Conservation (phyloP, 106 monocot genomes). For the Allium fistulosum region DNA sequence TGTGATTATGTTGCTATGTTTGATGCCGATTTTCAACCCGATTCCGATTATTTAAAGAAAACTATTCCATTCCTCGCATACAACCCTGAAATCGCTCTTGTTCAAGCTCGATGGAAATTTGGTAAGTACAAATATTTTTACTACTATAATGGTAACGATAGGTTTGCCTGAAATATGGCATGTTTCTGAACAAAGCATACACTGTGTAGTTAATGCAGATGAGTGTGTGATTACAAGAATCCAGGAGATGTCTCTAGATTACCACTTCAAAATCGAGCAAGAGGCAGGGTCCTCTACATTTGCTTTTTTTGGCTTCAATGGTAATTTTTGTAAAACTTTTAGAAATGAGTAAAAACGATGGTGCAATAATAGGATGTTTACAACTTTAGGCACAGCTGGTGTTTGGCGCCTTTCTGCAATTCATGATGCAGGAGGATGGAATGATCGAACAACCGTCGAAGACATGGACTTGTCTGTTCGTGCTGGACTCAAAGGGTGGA, state of each 20-base stretch:
- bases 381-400: conserved; percentile 18
- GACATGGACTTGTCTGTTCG: conserved; percentile 33
- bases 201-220: conserved; percentile 19
- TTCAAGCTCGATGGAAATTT: background rate
- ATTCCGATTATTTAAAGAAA: background rate
- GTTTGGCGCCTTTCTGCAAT: conserved; percentile 30
- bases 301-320: conserved; percentile 30
- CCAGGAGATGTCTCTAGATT: conserved; percentile 31
- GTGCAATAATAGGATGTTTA: too few species aligned
- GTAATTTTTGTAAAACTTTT: conserved; percentile 1
- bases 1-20: conserved; percentile 60
- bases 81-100: background rate
- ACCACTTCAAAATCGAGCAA: conserved; percentile 31
- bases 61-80: background rate
- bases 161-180: background rate
- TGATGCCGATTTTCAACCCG: conserved; percentile 33
- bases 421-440: conserved; percentile 26
- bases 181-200: too few species aligned
- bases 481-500: conserved; percentile 23
- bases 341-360: background rate
- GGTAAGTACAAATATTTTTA: conserved; percentile 5
- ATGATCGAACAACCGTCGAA: conserved; percentile 28
- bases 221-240: conserved; percentile 26
- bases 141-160: background rate
- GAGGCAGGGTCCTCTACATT: conserved; percentile 29